phyloP scores from a whole-genome alignment of 2,329 filamentous ascomycete species.

The Xylaria sp. region DNA sequence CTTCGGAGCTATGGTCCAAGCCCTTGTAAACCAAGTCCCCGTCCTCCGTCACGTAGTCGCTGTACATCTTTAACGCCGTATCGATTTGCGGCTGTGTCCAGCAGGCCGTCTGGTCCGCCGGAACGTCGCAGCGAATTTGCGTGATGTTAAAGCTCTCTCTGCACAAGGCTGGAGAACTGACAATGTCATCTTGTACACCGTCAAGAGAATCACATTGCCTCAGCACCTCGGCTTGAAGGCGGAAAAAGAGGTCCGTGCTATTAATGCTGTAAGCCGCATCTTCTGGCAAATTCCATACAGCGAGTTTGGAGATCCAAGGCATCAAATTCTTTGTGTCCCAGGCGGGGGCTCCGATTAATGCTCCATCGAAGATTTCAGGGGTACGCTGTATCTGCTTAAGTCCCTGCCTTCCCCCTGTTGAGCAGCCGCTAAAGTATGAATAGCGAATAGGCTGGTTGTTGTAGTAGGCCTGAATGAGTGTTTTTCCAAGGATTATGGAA shows the following conservation, averaged over 20 bases:
- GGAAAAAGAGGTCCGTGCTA: constrained; percentile 41
- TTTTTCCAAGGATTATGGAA: constrained; percentile 48
- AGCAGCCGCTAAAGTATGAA: constrained; percentile 56
- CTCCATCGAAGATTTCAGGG: constrained; percentile 55
- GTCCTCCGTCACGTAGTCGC: constrained; percentile 29
- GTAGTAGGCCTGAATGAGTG: constrained; percentile 49
- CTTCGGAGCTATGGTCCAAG: constrained; percentile 49
- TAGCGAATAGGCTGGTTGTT: constrained; percentile 40
- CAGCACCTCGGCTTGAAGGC: constrained; percentile 46
- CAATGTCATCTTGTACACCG: constrained; percentile 46
- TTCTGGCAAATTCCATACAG: constrained; percentile 48
- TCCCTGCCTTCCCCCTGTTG: constrained; percentile 57
- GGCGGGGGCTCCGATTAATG: constrained; percentile 48
- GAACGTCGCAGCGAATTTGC: constrained; percentile 38
- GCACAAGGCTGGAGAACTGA: constrained; percentile 44
- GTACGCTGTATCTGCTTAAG: constrained; percentile 47
- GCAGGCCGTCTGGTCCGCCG: constrained; percentile 36
- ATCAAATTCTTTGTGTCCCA: constrained; percentile 52
- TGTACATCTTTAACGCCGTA: constrained; percentile 33
- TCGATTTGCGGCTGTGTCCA: constrained; percentile 44
- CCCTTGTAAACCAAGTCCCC: constrained; percentile 37
- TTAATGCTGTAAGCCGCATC: constrained; percentile 44
- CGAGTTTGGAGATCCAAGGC: constrained; percentile 43
- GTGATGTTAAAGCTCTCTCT: constrained; percentile 35
- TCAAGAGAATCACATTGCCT: constrained; percentile 49